phyloP scores from a whole-genome alignment of 179 eudicot species.

The Spinacia oleracea region DNA sequence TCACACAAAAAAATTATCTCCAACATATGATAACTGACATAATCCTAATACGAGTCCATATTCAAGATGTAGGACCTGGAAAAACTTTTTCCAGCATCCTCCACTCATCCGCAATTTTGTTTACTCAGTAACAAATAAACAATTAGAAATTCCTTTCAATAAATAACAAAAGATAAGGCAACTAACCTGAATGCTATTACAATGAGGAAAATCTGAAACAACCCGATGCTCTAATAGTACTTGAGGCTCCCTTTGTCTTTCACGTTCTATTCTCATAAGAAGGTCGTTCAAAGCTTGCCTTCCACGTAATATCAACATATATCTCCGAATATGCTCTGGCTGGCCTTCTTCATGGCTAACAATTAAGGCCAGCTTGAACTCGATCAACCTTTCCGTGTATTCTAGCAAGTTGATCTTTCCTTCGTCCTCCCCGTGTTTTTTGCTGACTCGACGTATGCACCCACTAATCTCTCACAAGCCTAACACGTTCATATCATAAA shows the following conservation, averaged over 20 bases:
- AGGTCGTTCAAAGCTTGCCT: conserved; percentile 91
- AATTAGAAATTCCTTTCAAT: neutral
- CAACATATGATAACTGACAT: no score
- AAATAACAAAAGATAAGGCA: neutral
- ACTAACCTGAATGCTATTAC: conserved; percentile 93
- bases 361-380: conserved; percentile 44
- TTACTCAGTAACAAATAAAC: neutral
- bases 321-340: conserved; percentile 82
- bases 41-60: no score
- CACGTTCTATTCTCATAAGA: conserved; percentile 87
- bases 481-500: conserved; percentile 96
- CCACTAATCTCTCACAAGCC: conserved; percentile 97
- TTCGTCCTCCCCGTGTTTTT: conserved; percentile 61
- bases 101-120: no score
- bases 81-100: no score
- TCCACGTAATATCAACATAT: conserved; percentile 83
- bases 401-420: conserved; percentile 56
- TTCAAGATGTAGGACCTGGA: no score
- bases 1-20: no score
- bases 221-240: conserved; percentile 92
- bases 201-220: conserved; percentile 96
- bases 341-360: conserved; percentile 63
- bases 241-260: conserved; percentile 94
- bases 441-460: conserved; percentile 95
- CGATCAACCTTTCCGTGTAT: conserved; percentile 39